These are phyloP conservation scores for Galerina marginata DNA, from an alignment of 768 basidiomycete genomes.

Conservation along the genomic window DNA sequence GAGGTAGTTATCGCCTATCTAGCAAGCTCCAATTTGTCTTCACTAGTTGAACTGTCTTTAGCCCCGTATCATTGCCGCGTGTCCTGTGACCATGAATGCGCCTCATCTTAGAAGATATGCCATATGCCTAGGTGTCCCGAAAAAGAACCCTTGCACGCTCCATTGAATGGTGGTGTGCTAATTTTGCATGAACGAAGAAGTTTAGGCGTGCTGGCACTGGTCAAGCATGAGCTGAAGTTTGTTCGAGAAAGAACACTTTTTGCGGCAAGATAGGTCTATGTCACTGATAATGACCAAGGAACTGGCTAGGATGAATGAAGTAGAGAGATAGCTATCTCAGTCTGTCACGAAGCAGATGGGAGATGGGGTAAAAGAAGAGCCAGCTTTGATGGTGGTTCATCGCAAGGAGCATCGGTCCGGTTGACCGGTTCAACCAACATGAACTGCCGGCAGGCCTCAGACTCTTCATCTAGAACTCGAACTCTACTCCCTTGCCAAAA, in stretches of 20 bases:
- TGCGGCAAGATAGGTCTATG: too few relatives aligned
- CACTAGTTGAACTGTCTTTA: slow-evolving; percentile 1
- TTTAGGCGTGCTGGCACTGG: not conserved
- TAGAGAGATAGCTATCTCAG: too few relatives aligned
- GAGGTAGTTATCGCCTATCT: not conserved
- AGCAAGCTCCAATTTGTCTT: not conserved
- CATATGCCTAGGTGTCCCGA: slow-evolving; percentile 4
- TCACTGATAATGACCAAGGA: too few relatives aligned
- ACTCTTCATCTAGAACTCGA: too few relatives aligned
- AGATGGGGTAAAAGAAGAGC: not conserved
- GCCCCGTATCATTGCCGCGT: slow-evolving; percentile 4
- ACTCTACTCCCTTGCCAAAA: too few relatives aligned
- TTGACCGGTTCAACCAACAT: not conserved
- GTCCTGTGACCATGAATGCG: slow-evolving; percentile 7
- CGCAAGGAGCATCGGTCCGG: not conserved
- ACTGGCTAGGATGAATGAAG: too few relatives aligned
- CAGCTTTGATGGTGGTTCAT: not conserved
- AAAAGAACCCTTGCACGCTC: slow-evolving; percentile 3
- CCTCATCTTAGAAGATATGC: not conserved
- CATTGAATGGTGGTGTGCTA: slow-evolving; percentile 1
- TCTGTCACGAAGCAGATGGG: not conserved
- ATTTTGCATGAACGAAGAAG: slow-evolving; percentile 5
- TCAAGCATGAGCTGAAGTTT: too few relatives aligned
- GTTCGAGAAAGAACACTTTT: too few relatives aligned
- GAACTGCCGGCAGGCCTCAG: too few relatives aligned